Conservation (phyloP, 371 early-diverging fungal genomes). For the Paramicrosporidium saccamoebae region DNA sequence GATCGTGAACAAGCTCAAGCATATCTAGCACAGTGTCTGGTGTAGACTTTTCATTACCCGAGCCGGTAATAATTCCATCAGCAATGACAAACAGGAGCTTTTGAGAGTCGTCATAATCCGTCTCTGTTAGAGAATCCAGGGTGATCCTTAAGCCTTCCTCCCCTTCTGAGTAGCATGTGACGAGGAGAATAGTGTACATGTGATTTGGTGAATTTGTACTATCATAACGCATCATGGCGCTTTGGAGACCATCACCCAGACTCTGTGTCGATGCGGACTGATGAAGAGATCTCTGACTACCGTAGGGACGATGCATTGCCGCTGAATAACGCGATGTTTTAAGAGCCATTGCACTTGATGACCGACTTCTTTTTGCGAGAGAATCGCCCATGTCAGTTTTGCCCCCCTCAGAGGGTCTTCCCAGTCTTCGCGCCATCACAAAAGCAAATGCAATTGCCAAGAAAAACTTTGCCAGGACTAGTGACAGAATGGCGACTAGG, state of each 20-base stretch:
- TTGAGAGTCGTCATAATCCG: constrained; percentile 59
- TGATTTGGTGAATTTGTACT: constrained; percentile 11
- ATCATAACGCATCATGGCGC: too few species aligned
- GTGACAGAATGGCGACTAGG: constrained; percentile 31
- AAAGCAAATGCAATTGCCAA: constrained; percentile 49
- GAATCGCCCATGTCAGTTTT: too few species aligned
- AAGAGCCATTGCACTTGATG: too few species aligned
- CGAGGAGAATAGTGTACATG: constrained; percentile 15
- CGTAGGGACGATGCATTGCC: too few species aligned
- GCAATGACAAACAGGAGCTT: constrained; percentile 67
- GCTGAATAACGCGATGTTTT: too few species aligned
- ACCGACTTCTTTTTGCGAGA: too few species aligned
- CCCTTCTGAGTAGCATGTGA: constrained; percentile 72
- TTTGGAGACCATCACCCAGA: too few species aligned
- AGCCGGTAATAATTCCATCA: constrained; percentile 49
- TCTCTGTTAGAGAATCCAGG: constrained; percentile 65
- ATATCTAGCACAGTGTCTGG: constrained; percentile 43
- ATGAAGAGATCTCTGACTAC: too few species aligned
- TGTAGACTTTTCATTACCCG: constrained; percentile 31
- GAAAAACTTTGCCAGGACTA: constrained; percentile 38
- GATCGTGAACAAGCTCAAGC: constrained; percentile 21
- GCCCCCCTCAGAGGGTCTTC: too few species aligned
- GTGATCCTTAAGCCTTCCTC: constrained; percentile 61
- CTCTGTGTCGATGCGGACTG: too few species aligned
- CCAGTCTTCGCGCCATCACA: constrained; percentile 31